These are phyloP conservation scores for Hanseniaspora valbyensis DNA, from an alignment of 805 yeast species.

Conservation along the genomic window DNA sequence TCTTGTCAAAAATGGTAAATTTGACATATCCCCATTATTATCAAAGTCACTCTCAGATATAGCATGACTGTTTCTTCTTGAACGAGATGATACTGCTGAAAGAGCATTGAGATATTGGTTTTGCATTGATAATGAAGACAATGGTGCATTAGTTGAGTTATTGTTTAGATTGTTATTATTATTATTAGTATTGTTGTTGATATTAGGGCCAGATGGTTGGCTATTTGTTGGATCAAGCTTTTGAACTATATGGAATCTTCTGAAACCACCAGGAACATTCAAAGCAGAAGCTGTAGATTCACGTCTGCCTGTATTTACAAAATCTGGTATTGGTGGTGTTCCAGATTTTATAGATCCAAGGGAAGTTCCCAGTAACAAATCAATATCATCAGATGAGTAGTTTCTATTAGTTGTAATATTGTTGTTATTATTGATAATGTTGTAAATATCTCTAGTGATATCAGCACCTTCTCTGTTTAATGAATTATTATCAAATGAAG, in stretches of 20 bases:
- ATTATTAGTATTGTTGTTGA: background rate
- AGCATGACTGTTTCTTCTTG: slow-evolving; percentile 9
- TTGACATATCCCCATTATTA: slow-evolving; percentile 23
- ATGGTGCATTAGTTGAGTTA: too few species aligned
- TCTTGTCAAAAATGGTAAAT: slow-evolving; percentile 46
- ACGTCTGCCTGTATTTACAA: slow-evolving; percentile 32
- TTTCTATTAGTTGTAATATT: slow-evolving; percentile 13
- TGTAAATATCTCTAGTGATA: slow-evolving; percentile 31
- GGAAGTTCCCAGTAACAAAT: slow-evolving; percentile 6
- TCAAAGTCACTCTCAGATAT: slow-evolving; percentile 20
- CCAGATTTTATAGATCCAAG: slow-evolving; percentile 9
- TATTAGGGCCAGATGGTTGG: background rate
- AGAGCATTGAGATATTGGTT: background rate
- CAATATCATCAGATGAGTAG: slow-evolving; percentile 25
- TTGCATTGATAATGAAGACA: background rate
- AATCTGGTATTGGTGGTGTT: background rate
- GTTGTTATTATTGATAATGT: slow-evolving; percentile 18
- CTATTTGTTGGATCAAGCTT: slow-evolving; percentile 24
- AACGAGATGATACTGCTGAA: background rate
- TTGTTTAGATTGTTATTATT: too few species aligned
- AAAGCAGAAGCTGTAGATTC: slow-evolving; percentile 57
- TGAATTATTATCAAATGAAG: slow-evolving; percentile 17
- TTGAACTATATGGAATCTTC: slow-evolving; percentile 53
- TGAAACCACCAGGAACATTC: slow-evolving; percentile 73
- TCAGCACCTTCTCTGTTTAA: slow-evolving; percentile 29